Base-by-base conservation (phyloP, 768 basidiomycete genomes). In the Pholiota conissans region DNA sequence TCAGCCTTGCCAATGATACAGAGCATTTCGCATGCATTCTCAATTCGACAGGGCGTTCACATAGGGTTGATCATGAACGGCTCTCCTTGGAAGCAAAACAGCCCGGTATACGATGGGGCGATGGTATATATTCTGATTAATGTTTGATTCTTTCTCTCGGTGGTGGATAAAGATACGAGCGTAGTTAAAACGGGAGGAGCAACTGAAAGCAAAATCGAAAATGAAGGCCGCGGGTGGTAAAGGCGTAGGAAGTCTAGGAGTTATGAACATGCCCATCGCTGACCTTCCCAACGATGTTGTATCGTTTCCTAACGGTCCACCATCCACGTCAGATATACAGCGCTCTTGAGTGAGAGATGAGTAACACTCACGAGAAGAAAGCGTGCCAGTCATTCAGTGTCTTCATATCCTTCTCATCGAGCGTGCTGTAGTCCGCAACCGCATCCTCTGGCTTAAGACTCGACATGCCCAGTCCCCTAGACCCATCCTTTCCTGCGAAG, bases 401-500 rank as follows among this genome's bases (percentile, higher is more conserved):
- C 71, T 91, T 90, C 70, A 68, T 72, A 64, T 95, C 91, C 59
- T 83, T 82, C 59, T 85, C 86, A 40, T 82, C 78, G 52, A 99
- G 79, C 0, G 64, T 71, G 64, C 88, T 91, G 68, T 92, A 97
- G 68, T 99, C 95, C 11, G 93, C 74, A 1, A 94, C 79, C 9
- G 95, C 96, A 67, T 98, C 87, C 71, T 93, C 89, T 3, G 78
- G 73, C 53, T 92, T 91, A 63, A 97, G 74, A 64, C 91, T 95
- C 51, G 92, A 94, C 85, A 87, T 87, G 40, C 94, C 96, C 6
- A 99, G 78, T 0, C 90, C 96, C 61, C 80, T 85, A 7, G 93
- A 95, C 0, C 87, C 96, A 67, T 99, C 96, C 74, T 91, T 96
- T 45, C 95, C 96, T 29, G 95, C 93, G 70, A 98, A 98, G 20